These are phyloP conservation scores for Iris pallida DNA, from an alignment of 116 monocot genomes.

Conservation along the genomic window DNA sequence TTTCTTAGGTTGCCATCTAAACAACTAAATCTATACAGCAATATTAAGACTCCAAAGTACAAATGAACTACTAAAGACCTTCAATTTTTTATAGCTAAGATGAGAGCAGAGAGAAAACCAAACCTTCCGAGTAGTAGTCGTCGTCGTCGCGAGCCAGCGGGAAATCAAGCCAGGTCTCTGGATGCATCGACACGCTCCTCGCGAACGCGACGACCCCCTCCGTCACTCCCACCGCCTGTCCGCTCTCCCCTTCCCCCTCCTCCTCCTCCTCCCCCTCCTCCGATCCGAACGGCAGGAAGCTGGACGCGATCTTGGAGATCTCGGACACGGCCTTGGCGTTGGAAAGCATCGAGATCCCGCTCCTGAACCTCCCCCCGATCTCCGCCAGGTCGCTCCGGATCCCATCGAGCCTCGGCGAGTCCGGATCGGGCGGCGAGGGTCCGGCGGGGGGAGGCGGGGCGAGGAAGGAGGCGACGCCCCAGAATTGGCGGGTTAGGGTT, in stretches of 20 bases:
- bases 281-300: conserved; percentile 50
- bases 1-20: no score
- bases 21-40: no score
- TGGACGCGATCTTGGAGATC: conserved; percentile 89
- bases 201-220: conserved; percentile 70
- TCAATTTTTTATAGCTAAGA: no score
- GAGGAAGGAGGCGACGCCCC: conserved; percentile 31
- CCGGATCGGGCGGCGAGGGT: conserved; percentile 9
- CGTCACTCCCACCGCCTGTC: conserved; percentile 63
- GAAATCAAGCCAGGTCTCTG: conserved; percentile 65
- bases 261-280: conserved; percentile 47
- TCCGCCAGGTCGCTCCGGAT: conserved; percentile 38
- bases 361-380: conserved; percentile 66
- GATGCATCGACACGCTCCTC: conserved; percentile 54
- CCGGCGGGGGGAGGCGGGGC: conserved; percentile 20
- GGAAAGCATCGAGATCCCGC: conserved; percentile 74
- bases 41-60: no score
- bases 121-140: conserved; percentile 24
- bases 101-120: no score
- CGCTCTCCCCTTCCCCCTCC: conserved; percentile 19
- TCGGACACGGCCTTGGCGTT: conserved; percentile 55
- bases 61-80: no score
- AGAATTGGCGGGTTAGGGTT: conserved; percentile 31
- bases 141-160: conserved; percentile 38
- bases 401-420: conserved; percentile 13